These are phyloP conservation scores for Camptophora hylomeconis DNA, from an alignment of 2,329 filamentous ascomycete species.

Conservation along the genomic window DNA sequence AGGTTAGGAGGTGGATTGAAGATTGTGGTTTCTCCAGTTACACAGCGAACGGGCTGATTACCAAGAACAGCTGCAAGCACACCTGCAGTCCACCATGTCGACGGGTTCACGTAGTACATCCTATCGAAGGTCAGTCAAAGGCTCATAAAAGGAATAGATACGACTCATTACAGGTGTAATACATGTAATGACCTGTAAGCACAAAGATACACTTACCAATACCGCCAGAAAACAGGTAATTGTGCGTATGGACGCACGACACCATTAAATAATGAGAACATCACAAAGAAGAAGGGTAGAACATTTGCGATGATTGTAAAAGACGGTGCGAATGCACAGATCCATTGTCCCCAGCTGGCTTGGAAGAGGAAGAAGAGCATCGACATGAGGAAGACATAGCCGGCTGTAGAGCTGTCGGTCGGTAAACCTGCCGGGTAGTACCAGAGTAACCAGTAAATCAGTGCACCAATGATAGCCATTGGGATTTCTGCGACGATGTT, in stretches of 20 bases:
- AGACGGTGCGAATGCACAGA: conserved; percentile 65
- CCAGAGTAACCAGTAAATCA: conserved; percentile 63
- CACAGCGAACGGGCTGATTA: conserved; percentile 38
- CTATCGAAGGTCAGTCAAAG: no score
- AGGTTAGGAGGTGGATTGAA: conserved; percentile 54
- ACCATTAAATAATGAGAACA: conserved; percentile 65
- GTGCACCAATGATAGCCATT: conserved; percentile 47
- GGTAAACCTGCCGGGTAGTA: conserved; percentile 65
- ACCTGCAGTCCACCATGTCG: conserved; percentile 60
- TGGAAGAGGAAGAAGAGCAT: conserved; percentile 67
- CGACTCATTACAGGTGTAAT: no score
- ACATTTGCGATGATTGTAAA: conserved; percentile 66
- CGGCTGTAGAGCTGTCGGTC: conserved; percentile 48
- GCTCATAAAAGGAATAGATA: no score
- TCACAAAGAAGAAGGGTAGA: conserved; percentile 70
- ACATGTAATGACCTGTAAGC: no score
- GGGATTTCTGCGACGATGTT: conserved; percentile 63
- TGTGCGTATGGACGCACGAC: conserved; percentile 55
- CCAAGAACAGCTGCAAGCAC: conserved; percentile 52
- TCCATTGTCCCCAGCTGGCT: conserved; percentile 69
- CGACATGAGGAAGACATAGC: conserved; percentile 68
- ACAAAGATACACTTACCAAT: conserved; percentile 46
- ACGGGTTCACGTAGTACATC: conserved; percentile 53
- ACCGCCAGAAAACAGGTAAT: conserved; percentile 58
- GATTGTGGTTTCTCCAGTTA: conserved; percentile 43